These are phyloP conservation scores for Colletotrichum godetiae DNA, from an alignment of 2,329 filamentous ascomycete genomes.

Conservation along the genomic window DNA sequence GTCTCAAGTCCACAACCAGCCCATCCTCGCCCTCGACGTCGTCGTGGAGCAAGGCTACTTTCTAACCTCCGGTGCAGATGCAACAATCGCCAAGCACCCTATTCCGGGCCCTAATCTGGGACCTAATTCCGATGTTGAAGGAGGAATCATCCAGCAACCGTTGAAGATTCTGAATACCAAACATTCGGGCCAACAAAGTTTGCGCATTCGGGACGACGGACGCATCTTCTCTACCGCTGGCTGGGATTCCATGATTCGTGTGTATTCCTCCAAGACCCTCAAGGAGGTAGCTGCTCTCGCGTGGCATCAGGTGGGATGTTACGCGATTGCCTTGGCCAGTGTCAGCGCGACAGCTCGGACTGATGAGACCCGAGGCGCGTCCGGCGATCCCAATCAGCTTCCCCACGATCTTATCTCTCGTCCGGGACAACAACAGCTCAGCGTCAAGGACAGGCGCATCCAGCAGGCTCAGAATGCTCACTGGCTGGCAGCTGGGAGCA, in stretches of 20 bases:
- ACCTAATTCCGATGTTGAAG: not conserved
- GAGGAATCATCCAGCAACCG: slow-evolving; percentile 49
- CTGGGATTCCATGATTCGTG: slow-evolving; percentile 85
- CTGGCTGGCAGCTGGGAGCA: slow-evolving; percentile 91
- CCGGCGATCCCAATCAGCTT: slow-evolving; percentile 4
- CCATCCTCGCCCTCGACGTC: slow-evolving; percentile 79
- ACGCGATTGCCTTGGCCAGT: slow-evolving; percentile 78
- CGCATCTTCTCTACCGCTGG: slow-evolving; percentile 90
- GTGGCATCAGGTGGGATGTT: slow-evolving; percentile 93
- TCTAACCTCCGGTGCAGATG: slow-evolving; percentile 85
- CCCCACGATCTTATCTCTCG: slow-evolving; percentile 21
- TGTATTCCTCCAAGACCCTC: slow-evolving; percentile 85
- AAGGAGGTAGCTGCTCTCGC: slow-evolving; percentile 92
- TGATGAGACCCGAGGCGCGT: slow-evolving; percentile 14
- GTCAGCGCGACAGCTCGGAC: slow-evolving; percentile 40
- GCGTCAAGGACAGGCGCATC: slow-evolving; percentile 72
- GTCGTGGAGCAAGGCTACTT: slow-evolving; percentile 66
- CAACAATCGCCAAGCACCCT: slow-evolving; percentile 80
- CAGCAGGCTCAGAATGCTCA: slow-evolving; percentile 77
- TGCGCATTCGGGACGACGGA: slow-evolving; percentile 82
- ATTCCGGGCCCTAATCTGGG: slow-evolving; percentile 69
- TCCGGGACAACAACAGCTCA: slow-evolving; percentile 42
- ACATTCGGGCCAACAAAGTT: slow-evolving; percentile 88
- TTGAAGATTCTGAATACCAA: slow-evolving; percentile 79
- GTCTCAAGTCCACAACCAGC: slow-evolving; percentile 78